These are phyloP conservation scores for Coniochaeta sp. DNA, from an alignment of 2,329 filamentous ascomycete genomes.

Conservation along the genomic window DNA sequence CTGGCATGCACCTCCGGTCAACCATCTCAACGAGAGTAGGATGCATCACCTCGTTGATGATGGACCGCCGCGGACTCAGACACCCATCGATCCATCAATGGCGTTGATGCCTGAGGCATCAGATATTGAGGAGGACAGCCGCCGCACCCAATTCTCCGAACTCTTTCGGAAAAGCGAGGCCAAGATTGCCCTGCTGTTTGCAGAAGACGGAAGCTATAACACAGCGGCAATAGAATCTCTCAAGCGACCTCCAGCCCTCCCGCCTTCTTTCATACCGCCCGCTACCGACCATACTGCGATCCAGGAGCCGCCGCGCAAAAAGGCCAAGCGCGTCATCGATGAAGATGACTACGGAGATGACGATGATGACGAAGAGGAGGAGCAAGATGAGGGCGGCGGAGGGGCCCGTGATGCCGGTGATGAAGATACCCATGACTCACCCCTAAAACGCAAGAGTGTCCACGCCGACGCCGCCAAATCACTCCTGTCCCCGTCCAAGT, in stretches of 20 bases:
- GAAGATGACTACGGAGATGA: slow-evolving; percentile 85
- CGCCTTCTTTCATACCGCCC: slow-evolving; percentile 36
- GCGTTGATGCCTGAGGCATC: slow-evolving; percentile 54
- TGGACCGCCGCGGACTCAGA: slow-evolving; percentile 41
- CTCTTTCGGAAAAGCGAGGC: slow-evolving; percentile 71
- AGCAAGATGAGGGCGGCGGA: background rate
- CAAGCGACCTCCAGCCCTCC: slow-evolving; percentile 27
- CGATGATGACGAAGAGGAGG: slow-evolving; percentile 54
- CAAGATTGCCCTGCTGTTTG: slow-evolving; percentile 70
- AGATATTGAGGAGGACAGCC: slow-evolving; percentile 61
- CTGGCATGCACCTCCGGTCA: slow-evolving; percentile 54
- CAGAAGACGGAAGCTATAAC: slow-evolving; percentile 46
- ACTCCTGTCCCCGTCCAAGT: slow-evolving; percentile 63
- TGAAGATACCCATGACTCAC: slow-evolving; percentile 42
- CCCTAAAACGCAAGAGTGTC: slow-evolving; percentile 41
- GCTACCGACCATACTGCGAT: slow-evolving; percentile 52
- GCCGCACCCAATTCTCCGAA: slow-evolving; percentile 67
- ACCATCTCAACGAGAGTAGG: slow-evolving; percentile 37
- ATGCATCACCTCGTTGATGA: slow-evolving; percentile 56
- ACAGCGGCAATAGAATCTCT: slow-evolving; percentile 45
- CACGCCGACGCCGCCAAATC: slow-evolving; percentile 45
- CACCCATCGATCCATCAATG: slow-evolving; percentile 40
- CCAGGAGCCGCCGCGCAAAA: slow-evolving; percentile 60
- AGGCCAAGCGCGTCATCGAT: slow-evolving; percentile 68
- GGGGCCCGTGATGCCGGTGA: slow-evolving; percentile 23